Evolutionary conservation across 2,329 filamentous ascomycete species (phyloP).

Genomic region (Monilinia laxa): DNA sequence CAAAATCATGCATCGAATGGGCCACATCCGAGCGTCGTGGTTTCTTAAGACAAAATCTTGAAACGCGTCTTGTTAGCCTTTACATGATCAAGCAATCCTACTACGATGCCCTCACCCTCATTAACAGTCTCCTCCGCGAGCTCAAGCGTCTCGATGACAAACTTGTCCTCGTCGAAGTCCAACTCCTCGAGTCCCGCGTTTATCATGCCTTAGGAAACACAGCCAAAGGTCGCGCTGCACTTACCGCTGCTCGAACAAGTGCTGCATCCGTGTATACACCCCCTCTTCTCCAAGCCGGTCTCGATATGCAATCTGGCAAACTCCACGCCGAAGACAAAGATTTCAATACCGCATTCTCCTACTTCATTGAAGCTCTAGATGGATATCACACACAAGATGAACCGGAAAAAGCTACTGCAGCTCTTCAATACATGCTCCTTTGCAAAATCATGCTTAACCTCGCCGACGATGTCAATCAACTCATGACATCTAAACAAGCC

Average conservation of each 20-base stretch:
- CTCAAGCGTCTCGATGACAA: conserved; percentile 98
- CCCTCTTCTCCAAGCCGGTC: conserved; percentile 87
- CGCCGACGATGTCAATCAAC: conserved; percentile 89
- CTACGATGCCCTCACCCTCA: conserved; percentile 94
- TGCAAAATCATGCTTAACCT: conserved; percentile 99
- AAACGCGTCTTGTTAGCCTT: conserved; percentile 88
- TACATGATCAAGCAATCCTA: conserved; percentile 98
- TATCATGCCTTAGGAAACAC: conserved; percentile 98
- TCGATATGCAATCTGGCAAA: conserved; percentile 99
- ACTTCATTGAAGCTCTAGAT: conserved; percentile 98
- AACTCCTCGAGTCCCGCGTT: conserved; percentile 92
- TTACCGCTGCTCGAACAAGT: conserved; percentile 91
- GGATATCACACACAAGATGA: conserved; percentile 95
- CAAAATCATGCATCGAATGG: conserved; percentile 99
- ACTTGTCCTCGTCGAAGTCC: conserved; percentile 94
- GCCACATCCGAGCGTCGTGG: conserved; percentile 89
- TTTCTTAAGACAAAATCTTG: conserved; percentile 96
- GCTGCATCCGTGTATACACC: conserved; percentile 97
- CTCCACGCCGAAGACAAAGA: conserved; percentile 97
- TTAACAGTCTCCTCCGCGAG: conserved; percentile 94
- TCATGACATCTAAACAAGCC: conserved; percentile 95
- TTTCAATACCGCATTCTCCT: conserved; percentile 98
- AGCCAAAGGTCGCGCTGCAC: conserved; percentile 88
- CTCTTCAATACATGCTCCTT: conserved; percentile 97
- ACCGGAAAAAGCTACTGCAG: conserved; percentile 83